phyloP scores from a whole-genome alignment of 2,329 filamentous ascomycete genomes.

The Alternaria solani region DNA sequence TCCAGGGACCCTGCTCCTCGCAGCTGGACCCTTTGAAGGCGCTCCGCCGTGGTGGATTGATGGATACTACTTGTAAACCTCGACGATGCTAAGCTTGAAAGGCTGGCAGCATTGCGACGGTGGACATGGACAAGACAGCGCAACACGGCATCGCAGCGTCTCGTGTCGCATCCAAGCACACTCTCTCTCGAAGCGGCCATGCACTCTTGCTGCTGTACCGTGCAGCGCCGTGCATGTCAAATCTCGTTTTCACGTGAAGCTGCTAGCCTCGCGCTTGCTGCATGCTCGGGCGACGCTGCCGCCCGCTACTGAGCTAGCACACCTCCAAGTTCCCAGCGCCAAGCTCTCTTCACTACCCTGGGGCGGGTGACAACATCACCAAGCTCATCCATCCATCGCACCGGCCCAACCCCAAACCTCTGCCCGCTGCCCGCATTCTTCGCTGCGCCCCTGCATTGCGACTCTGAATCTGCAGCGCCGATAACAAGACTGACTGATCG shows the following conservation, averaged over 20 bases:
- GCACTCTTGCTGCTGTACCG: too few relatives aligned
- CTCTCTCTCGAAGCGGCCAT: too few relatives aligned
- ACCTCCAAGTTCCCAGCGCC: constrained; percentile 10
- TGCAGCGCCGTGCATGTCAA: not conserved
- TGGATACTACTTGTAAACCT: not conserved
- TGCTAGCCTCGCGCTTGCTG: constrained; percentile 9
- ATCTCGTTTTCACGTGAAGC: constrained; percentile 4
- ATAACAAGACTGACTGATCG: constrained; percentile 12
- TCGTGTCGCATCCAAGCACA: too few relatives aligned
- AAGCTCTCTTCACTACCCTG: constrained; percentile 14
- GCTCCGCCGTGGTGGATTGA: not conserved
- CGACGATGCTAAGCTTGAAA: not conserved
- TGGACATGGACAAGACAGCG: not conserved
- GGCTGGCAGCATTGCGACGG: not conserved
- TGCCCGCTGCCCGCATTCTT: constrained; percentile 23
- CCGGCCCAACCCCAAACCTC: constrained; percentile 11
- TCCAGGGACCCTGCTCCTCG: constrained; percentile 1
- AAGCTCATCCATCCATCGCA: constrained; percentile 17
- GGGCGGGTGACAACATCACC: constrained; percentile 13
- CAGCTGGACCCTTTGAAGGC: constrained; percentile 5
- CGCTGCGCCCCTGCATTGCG: constrained; percentile 6
- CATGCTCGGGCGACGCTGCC: constrained; percentile 14
- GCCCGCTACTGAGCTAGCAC: constrained; percentile 14
- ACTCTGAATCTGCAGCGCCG: constrained; percentile 1
- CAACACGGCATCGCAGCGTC: not conserved